Conservation (phyloP, 257 asterid genomes). For the Solanum microdontum region DNA sequence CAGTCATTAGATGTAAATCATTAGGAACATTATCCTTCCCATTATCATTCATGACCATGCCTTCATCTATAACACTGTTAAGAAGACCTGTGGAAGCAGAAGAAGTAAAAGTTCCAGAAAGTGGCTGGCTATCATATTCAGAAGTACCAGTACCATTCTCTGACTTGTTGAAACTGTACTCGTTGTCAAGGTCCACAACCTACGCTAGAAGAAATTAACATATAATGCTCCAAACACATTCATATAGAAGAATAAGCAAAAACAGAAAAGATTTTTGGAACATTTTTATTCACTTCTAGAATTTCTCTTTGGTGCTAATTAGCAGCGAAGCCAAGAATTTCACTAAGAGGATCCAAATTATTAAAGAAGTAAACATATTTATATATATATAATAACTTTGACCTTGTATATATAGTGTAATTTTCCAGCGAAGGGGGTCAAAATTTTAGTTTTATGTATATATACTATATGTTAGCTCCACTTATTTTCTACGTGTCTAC, state of each 20-base stretch:
- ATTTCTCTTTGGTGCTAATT: not conserved
- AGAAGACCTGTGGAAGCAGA: constrained; percentile 36
- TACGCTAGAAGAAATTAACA: constrained; percentile 11
- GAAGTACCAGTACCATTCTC: constrained; percentile 58
- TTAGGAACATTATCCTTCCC: constrained; percentile 46
- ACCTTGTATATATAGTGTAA: not conserved
- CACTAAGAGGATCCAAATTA: not conserved
- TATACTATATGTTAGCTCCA: not conserved
- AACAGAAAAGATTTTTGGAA: not conserved
- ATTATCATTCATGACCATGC: constrained; percentile 28
- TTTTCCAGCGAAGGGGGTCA: not conserved
- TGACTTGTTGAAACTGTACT: constrained; percentile 39
- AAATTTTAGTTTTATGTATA: not conserved
- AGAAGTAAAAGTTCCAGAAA: constrained; percentile 29
- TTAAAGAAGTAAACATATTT: not conserved
- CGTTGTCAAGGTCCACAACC: constrained; percentile 42
- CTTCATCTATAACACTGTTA: constrained; percentile 42
- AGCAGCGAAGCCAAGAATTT: not conserved
- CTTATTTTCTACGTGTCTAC: not conserved
- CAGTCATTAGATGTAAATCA: constrained; percentile 51
- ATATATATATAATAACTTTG: not conserved
- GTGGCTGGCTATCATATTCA: constrained; percentile 45
- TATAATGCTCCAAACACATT: not conserved
- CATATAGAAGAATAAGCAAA: constrained; percentile 1
- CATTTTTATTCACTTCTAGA: not conserved